Evolutionary conservation across 495 filamentous ascomycete species (phyloP).

Genomic region (Filosporella fistucella): DNA sequence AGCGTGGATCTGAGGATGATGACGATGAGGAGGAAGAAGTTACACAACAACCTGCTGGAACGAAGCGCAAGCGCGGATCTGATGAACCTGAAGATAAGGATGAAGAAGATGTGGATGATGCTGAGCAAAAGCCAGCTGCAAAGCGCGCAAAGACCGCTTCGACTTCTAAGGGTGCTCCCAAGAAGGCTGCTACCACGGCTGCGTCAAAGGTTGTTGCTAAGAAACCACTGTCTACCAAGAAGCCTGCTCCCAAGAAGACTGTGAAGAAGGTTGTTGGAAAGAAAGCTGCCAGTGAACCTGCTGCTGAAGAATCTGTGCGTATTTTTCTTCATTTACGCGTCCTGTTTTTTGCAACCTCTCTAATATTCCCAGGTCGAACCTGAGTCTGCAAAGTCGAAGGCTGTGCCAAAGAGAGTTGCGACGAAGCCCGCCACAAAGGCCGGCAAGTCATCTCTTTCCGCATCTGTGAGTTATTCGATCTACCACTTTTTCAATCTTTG

Average conservation of each 20-base stretch:
- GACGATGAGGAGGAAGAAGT: not conserved
- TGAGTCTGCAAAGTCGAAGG: not conserved
- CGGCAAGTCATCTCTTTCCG: too few species aligned
- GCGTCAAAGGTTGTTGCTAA: conserved; percentile 1
- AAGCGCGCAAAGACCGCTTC: conserved; percentile 6
- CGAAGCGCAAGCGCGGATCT: too few species aligned
- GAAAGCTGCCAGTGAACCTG: not conserved
- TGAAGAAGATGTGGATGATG: too few species aligned
- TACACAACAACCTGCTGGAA: too few species aligned
- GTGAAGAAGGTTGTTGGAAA: too few species aligned
- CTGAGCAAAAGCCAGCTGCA: too few species aligned
- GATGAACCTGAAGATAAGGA: not conserved
- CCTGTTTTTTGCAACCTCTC: not conserved
- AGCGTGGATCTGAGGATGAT: too few species aligned
- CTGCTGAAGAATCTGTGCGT: not conserved
- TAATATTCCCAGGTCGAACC: not conserved
- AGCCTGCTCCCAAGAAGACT: not conserved
- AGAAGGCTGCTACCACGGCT: not conserved
- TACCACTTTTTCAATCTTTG: too few species aligned
- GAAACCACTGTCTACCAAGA: not conserved
- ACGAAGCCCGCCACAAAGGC: not conserved
- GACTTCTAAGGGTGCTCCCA: not conserved
- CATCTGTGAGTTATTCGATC: too few species aligned
- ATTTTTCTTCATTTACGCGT: not conserved
- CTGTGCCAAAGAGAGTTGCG: conserved; percentile 7